Evolutionary conservation across 2,329 filamentous ascomycete species (phyloP), one percentile per base, ranked within the genome.

Genomic region (Colletotrichum tofieldiae): DNA sequence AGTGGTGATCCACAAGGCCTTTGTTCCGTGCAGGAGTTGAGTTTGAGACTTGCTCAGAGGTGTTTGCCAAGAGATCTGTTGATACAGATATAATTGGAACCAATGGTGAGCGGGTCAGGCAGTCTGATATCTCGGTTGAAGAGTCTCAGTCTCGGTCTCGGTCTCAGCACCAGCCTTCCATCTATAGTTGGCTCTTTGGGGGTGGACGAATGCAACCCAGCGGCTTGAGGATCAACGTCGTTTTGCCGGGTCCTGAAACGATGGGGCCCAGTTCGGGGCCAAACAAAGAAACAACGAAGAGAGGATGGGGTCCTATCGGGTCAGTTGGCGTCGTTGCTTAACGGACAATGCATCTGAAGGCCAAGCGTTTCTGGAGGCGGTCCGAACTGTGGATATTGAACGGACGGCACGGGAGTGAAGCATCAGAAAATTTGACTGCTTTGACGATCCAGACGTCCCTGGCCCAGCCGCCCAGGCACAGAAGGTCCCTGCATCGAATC

Each of bases 351-450:
- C 59, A 55, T 59, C 60, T 69, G 52, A 59, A 60, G 35, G 52
- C 54, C 65, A 55, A 55, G 45, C 39, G 58, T 39, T 69, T 72
- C 69, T 72, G 52, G 39, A 72, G 64, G 60, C 59, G 37, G 37
- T 72, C 39, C 59, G 69, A 72, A 69, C 37, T 52, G 65, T 47
- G 59, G 65, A 59, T 59, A 45, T 45, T 18, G 49, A 35, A 54
- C 58, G 45, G 64, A 54, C 51, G 56, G 54, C 11, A 65, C 54
- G 52, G 59, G 23, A 41, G 32, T 72, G 65, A 69, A 29, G 69
- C 65, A 69, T 63, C 54, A 72, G 65, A 72, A 72, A 69, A 69
- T 72, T 72, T 69, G 67, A 66, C 29, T 67, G 55, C 54, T 61
- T 67, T 61, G 59, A 63, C 45, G 69, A 72, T 72, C 58, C 41